phyloP scores from a whole-genome alignment of 2,329 filamentous ascomycete species.

The Zasmidium cellare region DNA sequence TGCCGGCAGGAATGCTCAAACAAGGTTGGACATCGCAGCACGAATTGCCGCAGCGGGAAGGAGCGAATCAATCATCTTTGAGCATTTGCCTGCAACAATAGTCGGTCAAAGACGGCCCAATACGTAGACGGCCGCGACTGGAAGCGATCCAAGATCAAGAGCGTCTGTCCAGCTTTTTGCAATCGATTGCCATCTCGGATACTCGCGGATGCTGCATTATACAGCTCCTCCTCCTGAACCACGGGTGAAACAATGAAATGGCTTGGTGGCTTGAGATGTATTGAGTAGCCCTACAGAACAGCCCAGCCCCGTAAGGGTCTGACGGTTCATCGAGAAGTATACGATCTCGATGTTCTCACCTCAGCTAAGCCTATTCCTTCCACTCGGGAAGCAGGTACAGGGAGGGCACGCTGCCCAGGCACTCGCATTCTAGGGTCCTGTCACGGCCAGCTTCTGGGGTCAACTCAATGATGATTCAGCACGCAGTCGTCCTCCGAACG shows the following conservation, averaged over 20 bases:
- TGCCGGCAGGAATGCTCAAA: background rate
- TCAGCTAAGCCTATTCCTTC: background rate
- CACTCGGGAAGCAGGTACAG: background rate
- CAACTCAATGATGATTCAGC: background rate
- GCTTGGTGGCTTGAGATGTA: background rate
- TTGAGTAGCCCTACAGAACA: background rate
- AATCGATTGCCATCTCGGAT: background rate
- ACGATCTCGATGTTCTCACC: background rate
- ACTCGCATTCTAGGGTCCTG: background rate
- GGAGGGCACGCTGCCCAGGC: background rate
- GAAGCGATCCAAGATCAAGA: background rate
- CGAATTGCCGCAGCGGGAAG: background rate
- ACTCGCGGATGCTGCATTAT: background rate
- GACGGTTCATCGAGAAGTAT: background rate
- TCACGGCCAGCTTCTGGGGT: background rate
- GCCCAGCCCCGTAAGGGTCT: background rate
- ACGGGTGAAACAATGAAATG: background rate
- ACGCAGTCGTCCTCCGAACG: background rate
- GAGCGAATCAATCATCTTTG: background rate
- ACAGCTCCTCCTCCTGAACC: background rate
- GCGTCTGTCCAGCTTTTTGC: background rate
- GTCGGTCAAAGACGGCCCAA: background rate
- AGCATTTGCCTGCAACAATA: background rate
- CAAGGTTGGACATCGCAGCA: background rate
- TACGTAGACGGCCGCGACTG: background rate